A percentile compares a stretch with the other conserved stretches of the same genome.
These are phyloP conservation scores for Pythium brassicae DNA, from an alignment of 352 stramenopile genomes.

Conservation along the genomic window DNA sequence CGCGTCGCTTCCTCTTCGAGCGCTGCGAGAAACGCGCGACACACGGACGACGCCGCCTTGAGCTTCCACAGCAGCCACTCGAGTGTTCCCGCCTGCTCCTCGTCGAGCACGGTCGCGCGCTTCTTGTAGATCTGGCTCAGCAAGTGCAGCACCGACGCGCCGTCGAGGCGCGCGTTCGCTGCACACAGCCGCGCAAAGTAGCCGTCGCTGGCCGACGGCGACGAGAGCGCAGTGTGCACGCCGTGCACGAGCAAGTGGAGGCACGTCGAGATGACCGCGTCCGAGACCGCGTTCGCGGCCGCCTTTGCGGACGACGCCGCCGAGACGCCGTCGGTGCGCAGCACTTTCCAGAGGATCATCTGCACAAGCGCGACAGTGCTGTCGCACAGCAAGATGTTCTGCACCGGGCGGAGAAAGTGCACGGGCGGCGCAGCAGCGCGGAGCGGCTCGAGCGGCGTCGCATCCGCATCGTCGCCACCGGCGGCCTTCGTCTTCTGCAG, in stretches of 20 bases:
- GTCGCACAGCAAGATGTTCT: constrained; percentile 61
- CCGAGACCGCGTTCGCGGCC: constrained; percentile 44
- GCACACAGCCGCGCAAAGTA: constrained; percentile 60
- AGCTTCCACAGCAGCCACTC: constrained; percentile 77
- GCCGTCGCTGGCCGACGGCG: constrained; percentile 9
- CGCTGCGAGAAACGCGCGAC: constrained; percentile 31
- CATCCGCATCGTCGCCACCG: constrained; percentile 4
- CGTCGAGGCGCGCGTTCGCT: constrained; percentile 22
- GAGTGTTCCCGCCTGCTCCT: constrained; percentile 66
- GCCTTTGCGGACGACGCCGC: constrained; percentile 9
- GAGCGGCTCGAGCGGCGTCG: constrained; percentile 37
- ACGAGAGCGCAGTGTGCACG: constrained; percentile 49
- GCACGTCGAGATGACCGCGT: constrained; percentile 79
- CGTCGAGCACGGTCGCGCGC: constrained; percentile 46
- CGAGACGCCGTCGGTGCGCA: constrained; percentile 23
- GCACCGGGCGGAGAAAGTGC: constrained; percentile 47
- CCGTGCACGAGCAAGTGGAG: constrained; percentile 80
- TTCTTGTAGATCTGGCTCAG: constrained; percentile 48
- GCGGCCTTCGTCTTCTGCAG: constrained; percentile 25
- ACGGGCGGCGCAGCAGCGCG: constrained; percentile 34
- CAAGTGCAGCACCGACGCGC: constrained; percentile 50
- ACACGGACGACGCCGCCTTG: constrained; percentile 33
- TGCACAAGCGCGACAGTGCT: constrained; percentile 64
- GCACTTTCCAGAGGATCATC: constrained; percentile 60
- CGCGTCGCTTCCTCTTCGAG: constrained; percentile 28